These are phyloP conservation scores for Wickerhamomyces subpelliculosus DNA, from an alignment of 805 yeast genomes.

Conservation along the genomic window DNA sequence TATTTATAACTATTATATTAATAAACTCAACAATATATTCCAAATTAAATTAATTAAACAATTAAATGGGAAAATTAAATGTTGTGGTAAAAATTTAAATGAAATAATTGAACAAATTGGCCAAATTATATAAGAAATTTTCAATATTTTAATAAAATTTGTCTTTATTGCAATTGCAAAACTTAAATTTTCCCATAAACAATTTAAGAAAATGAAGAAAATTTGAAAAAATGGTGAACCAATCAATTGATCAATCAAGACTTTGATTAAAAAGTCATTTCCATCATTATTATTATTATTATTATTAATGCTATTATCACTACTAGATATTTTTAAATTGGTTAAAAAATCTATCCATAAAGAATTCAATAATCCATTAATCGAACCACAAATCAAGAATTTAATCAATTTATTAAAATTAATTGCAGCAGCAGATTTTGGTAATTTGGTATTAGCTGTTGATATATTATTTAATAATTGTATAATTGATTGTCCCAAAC, in stretches of 20 bases:
- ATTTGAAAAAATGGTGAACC: conserved; percentile 53
- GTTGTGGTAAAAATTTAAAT: conserved; percentile 41
- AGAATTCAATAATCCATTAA: conserved; percentile 49
- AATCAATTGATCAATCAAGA: conserved; percentile 44
- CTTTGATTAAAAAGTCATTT: conserved; percentile 25
- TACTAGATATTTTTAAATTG: no score
- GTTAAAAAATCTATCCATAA: conserved; percentile 49
- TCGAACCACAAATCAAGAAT: conserved; percentile 52
- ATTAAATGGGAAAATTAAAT: conserved; percentile 50
- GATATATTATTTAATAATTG: conserved; percentile 18
- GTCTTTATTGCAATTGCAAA: conserved; percentile 25
- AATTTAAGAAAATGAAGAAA: conserved; percentile 38
- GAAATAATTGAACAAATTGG: conserved; percentile 47
- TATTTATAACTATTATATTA: no score
- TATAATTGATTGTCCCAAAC: conserved; percentile 17
- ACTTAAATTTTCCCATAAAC: conserved; percentile 49
- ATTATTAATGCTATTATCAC: no score
- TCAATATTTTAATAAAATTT: conserved; percentile 40
- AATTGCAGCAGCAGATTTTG: no score
- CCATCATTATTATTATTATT: conserved; percentile 27
- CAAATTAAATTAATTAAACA: conserved; percentile 51
- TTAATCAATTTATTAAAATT: conserved; percentile 25
- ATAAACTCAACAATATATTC: conserved; percentile 43
- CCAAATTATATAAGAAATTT: conserved; percentile 51
- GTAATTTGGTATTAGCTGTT: no score